Base-by-base conservation (phyloP, 2,329 filamentous ascomycete genomes). In the Colletotrichum brevisporum region DNA sequence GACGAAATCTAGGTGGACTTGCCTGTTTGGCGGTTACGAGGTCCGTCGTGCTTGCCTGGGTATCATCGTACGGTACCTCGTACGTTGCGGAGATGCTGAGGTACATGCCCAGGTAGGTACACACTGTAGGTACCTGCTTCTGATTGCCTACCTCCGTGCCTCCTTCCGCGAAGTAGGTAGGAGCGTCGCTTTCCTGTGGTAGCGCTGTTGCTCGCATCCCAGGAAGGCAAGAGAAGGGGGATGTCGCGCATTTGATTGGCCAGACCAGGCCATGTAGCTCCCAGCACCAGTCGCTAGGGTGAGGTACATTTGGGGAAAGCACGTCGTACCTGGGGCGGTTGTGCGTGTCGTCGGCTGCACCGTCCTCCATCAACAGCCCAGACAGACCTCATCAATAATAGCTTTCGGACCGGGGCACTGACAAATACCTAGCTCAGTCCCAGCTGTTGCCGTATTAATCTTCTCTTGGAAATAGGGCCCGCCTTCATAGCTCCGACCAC, bases 1-100 rank as follows among this genome's bases (percentile, higher is more conserved):
- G 65, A 68, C 54, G 39, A 64, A 24, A 58, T 63, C 43, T n/a
- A 24, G 21, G 21, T 24, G 13, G 41, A 15, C 13, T 43, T n/a
- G 15, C 16, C 24, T 59, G 31, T 48, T 63, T 45, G 27, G 43
- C 43, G 43, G 36, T 27, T 41, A 24, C 12, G 10, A 18, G n/a
- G 21, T 52, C 27, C 43, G n/a, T 50, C 16, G 47, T 50, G 47
- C 56, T 58, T 58, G 15, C 26, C 26, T 48, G 41, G 41, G 41
- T 43, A 15, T 15, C 13, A 6, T 15, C 4, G n/a, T n/a, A n/a
- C n/a, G 13, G 41, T 4, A 5, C 26, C 48, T 58, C 41, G 26
- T 36, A 16, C 21, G 27, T 9, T 41, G 18, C 12, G 53, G 16
- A 43, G 26, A 18, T 55, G 53, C 45, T 36, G 31, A 36, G 31